These are phyloP conservation scores for Phlebiopsis gigantea DNA, from an alignment of 768 basidiomycete genomes.

Conservation along the genomic window DNA sequence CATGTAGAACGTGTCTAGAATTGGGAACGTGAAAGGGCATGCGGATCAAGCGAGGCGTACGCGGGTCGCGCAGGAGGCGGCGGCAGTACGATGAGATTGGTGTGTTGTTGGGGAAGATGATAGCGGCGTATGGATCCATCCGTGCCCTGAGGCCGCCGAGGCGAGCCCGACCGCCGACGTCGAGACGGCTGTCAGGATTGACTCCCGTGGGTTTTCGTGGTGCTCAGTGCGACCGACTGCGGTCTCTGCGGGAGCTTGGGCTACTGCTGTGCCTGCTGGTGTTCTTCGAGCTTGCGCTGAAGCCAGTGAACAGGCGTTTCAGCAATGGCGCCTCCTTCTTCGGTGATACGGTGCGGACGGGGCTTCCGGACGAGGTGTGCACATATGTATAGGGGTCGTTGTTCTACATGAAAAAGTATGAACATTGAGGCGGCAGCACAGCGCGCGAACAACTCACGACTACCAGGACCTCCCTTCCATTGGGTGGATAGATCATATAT, in stretches of 20 bases:
- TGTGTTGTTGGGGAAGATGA: background rate
- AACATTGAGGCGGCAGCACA: background rate
- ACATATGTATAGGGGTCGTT: background rate
- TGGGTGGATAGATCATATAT: conserved; percentile 24
- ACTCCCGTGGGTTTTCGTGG: background rate
- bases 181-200: background rate
- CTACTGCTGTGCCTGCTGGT: conserved; percentile 3
- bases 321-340: conserved; percentile 16
- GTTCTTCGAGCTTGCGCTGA: conserved; percentile 6
- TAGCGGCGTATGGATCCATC: background rate
- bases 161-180: background rate
- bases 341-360: conserved; percentile 9
- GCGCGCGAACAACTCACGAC: conserved; percentile 7
- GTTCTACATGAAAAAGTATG: background rate
- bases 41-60: background rate
- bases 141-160: background rate
- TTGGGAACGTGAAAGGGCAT: conserved; percentile 1
- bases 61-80: background rate
- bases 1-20: background rate
- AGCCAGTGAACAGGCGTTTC: conserved; percentile 19
- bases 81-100: background rate
- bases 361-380: background rate
- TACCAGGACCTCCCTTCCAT: conserved; percentile 18
- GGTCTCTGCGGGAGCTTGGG: background rate
- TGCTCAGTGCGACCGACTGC: conserved; percentile 2